Percentiles rank a stretch among this genome's conserved stretches.
Conservation (phyloP, 192 early-diverging fungal genomes). For the Allomyces macrogynus region DNA sequence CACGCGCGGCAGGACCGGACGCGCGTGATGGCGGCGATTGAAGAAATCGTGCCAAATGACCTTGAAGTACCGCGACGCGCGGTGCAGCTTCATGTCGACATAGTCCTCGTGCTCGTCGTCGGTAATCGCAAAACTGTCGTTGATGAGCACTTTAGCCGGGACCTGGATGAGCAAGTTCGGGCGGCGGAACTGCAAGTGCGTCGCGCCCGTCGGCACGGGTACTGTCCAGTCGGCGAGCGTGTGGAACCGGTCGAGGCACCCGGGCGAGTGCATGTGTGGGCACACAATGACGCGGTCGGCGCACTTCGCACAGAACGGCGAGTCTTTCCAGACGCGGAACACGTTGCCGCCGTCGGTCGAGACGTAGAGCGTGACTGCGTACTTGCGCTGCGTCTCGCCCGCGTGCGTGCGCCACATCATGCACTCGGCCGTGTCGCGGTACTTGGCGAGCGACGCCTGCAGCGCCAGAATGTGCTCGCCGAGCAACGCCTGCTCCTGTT, state of each 20-base stretch:
- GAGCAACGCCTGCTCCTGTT: not conserved
- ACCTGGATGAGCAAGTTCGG: not conserved
- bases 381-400: not conserved
- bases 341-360: not conserved
- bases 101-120: not conserved
- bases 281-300: not conserved
- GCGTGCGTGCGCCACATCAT: not conserved
- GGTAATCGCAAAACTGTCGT: not conserved
- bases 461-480: not conserved
- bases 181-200: not conserved
- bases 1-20: not conserved
- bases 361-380: not conserved
- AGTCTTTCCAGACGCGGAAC: not conserved
- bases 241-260: not conserved
- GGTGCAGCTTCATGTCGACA: not conserved
- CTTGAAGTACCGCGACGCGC: constrained; percentile 1
- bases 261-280: not conserved
- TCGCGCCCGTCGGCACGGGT: not conserved
- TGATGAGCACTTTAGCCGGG: not conserved
- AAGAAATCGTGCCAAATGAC: not conserved
- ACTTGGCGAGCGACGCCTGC: not conserved
- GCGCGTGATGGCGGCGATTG: not conserved
- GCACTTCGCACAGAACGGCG: not conserved
- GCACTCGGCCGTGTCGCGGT: not conserved
- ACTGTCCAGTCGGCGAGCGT: not conserved